These are phyloP conservation scores for Fraxinus floribunda DNA, from an alignment of 305 asterid species.

Conservation along the genomic window DNA sequence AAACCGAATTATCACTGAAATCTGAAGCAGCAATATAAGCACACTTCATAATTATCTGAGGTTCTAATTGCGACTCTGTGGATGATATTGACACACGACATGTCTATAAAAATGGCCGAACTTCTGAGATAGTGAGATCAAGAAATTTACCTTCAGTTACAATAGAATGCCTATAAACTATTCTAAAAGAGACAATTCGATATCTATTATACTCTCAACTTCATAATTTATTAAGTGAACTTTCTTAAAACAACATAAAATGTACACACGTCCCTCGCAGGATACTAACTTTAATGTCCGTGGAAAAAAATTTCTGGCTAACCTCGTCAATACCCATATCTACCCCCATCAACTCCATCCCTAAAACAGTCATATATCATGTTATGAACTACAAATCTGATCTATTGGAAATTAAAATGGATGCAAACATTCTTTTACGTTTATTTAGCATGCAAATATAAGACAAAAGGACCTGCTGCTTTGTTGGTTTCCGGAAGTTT, in stretches of 20 bases:
- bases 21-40: constrained; percentile 5
- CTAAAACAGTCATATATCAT: constrained; percentile 17
- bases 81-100: background rate
- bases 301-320: background rate
- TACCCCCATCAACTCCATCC: background rate
- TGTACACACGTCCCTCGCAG: constrained; percentile 5
- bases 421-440: background rate
- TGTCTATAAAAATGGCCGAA: background rate
- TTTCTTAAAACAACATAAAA: background rate
- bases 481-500: constrained; percentile 86
- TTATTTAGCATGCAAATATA: constrained; percentile 10
- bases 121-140: background rate
- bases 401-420: background rate
- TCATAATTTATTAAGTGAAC: background rate
- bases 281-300: background rate
- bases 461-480: constrained; percentile 76
- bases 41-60: constrained; percentile 2
- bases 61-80: background rate
- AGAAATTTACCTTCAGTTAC: background rate
- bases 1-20: background rate
- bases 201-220: constrained; percentile 6
- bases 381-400: constrained; percentile 10
- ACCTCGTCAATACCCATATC: constrained; percentile 4
- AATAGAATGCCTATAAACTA: background rate
- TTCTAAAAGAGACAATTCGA: background rate